Evolutionary conservation across 148 eudicot species (phyloP), one percentile per base, ranked within the genome.

Genomic region (Nepenthes gracilis): DNA sequence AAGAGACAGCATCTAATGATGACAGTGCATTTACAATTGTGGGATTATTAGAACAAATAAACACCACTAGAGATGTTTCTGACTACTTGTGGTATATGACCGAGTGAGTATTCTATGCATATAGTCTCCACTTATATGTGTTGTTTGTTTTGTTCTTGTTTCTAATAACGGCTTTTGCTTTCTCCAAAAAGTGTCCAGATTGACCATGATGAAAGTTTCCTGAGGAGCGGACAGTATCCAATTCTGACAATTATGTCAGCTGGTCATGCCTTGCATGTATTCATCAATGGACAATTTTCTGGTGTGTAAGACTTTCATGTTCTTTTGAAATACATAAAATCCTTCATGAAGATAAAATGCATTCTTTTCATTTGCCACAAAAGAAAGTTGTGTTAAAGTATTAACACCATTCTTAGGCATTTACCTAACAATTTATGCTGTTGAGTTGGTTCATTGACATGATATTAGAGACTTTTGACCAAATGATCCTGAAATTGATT

Each of bases 191-290:
- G 98, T 62, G 95, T 88, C 62, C 78, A 36, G 76, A 80, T 93
- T 47, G 83, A 68, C 64, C 36, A 66, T 11, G 58, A 66, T 38
- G 98, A 93, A 68, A 80, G 71, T 38, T 88, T 86, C 69, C 68
- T 93, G 70, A 79, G 62, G 62, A 74, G 77, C 43, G 88, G 86
- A 36, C 68, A 88, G 43, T 76, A 73, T 74, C 98, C 98, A 5
- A 77, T 82, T 69, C 95, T 93, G 43, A 77, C 78, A 23, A 86
- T 84, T 49, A 68, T 80, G 63, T 92, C 97, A 69, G 97, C 97
- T 47, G 97, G 97, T 2, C 97, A 88, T 74, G 97, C 97, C 64
- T 70, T 92, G 72, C 91, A 92, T 74, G 98, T 92, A 47, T 92
- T 85, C 62, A 59, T 92, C 78, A 85, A 92, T 33, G 96, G 97